A percentile compares a stretch with the other conserved stretches of the same genome.
Evolutionary conservation across 495 filamentous ascomycete species (phyloP).

Genomic region (Pseudevernia furfuracea): DNA sequence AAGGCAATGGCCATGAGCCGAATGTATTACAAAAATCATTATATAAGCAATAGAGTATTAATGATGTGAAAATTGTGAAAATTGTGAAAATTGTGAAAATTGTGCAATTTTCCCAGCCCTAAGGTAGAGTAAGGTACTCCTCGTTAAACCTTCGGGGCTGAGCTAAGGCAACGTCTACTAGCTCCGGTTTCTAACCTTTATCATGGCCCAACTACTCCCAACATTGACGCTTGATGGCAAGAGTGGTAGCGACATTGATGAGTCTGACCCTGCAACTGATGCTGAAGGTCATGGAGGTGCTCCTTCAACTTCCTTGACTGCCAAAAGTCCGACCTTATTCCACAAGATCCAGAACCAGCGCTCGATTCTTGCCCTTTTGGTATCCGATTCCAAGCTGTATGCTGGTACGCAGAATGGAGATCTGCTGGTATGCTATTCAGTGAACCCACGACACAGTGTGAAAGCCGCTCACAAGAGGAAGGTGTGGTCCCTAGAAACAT

Average conservation of each 20-base stretch:
- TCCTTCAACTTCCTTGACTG: background rate
- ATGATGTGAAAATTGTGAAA: too few species aligned
- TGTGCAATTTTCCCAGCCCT: too few species aligned
- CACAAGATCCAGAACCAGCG: conserved; percentile 64
- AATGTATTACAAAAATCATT: too few species aligned
- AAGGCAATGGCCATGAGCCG: too few species aligned
- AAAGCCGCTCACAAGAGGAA: conserved; percentile 28
- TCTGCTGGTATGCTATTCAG: conserved; percentile 54
- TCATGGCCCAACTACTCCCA: conserved; percentile 15
- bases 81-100: too few species aligned
- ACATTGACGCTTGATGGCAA: background rate
- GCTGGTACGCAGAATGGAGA: conserved; percentile 88
- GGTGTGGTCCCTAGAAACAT: conserved; percentile 83
- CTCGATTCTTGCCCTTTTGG: conserved; percentile 64
- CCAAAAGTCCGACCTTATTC: conserved; percentile 43
- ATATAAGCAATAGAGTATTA: too few species aligned
- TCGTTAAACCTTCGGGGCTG: background rate
- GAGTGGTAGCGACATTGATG: conserved; percentile 11
- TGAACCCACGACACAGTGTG: background rate
- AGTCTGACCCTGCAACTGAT: conserved; percentile 1
- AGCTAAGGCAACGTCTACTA: background rate
- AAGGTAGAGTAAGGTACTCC: too few species aligned
- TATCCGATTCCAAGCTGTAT: conserved; percentile 59
- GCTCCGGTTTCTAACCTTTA: conserved; percentile 1
- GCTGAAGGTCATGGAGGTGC: background rate